Percentiles rank a stretch among this genome's conserved stretches.
phyloP scores from a whole-genome alignment of 1,284 basidiomycete species.

The Pyrrhoderma lamaoense region DNA sequence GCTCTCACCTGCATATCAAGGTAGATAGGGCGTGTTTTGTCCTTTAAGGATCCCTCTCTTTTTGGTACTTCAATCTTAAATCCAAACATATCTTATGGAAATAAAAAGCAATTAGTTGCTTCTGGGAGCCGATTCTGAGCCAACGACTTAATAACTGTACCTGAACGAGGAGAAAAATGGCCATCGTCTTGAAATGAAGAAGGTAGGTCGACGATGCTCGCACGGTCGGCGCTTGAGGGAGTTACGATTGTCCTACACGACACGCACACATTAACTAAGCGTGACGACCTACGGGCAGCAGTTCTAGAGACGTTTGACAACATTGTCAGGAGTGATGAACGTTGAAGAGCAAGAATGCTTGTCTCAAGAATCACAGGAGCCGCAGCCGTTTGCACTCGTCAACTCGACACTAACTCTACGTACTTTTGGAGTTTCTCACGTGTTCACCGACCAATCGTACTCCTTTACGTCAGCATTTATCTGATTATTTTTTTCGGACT shows the following conservation, averaged over 20 bases:
- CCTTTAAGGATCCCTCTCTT: conserved; percentile 54
- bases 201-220: conserved; percentile 72
- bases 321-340: conserved; percentile 22
- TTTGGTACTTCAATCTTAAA: conserved; percentile 75
- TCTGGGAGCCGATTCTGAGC: too few relatives aligned
- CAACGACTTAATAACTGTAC: too few relatives aligned
- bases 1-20: conserved; percentile 83
- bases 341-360: conserved; percentile 4
- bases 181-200: conserved; percentile 63
- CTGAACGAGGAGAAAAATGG: conserved; percentile 65
- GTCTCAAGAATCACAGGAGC: conserved; percentile 3
- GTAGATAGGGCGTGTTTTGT: conserved; percentile 82
- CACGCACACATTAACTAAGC: conserved; percentile 9
- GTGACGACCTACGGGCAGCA: conserved; percentile 19
- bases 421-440: conserved; percentile 7
- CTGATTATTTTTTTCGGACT: neutral
- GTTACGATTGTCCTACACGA: conserved; percentile 52
- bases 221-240: conserved; percentile 71
- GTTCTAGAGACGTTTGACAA: conserved; percentile 27
- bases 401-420: neutral
- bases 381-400: neutral
- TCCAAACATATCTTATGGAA: conserved; percentile 71
- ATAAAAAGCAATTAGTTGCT: conserved; percentile 1
- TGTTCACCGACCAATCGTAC: neutral
- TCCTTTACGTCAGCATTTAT: neutral